These are phyloP conservation scores for Rhodosporidiobolus sp. DNA, from an alignment of 768 basidiomycete species.

Conservation along the genomic window DNA sequence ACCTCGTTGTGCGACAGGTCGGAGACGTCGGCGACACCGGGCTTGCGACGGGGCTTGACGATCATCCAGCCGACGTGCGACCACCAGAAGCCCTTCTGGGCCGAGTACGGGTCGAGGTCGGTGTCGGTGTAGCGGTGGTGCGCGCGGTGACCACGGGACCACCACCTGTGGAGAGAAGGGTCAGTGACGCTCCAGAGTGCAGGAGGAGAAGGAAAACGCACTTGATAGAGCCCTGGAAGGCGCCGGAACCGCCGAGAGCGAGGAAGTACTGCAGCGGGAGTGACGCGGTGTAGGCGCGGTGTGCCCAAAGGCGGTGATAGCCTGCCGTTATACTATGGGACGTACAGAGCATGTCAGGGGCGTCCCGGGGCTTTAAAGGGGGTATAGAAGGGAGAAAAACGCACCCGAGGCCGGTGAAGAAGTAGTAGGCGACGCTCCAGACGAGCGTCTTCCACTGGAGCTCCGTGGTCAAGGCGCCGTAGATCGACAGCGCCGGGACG, in stretches of 20 bases:
- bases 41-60: slow-evolving; percentile 66
- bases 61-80: slow-evolving; percentile 83
- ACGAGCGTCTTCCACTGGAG: slow-evolving; percentile 67
- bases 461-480: slow-evolving; percentile 65
- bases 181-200: neutral
- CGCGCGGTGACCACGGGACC: slow-evolving; percentile 95
- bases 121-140: slow-evolving; percentile 69
- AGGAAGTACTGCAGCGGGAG: slow-evolving; percentile 78
- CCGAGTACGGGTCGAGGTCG: slow-evolving; percentile 78
- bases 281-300: slow-evolving; percentile 89
- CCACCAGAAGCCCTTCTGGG: slow-evolving; percentile 72
- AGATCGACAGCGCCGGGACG: slow-evolving; percentile 68
- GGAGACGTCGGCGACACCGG: slow-evolving; percentile 69
- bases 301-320: slow-evolving; percentile 96
- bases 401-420: slow-evolving; percentile 77
- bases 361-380: too few relatives aligned
- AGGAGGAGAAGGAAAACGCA: neutral
- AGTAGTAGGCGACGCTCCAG: slow-evolving; percentile 71
- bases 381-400: slow-evolving; percentile 41
- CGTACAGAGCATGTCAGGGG: too few relatives aligned
- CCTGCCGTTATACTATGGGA: slow-evolving; percentile 86
- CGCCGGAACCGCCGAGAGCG: slow-evolving; percentile 81
- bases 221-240: slow-evolving; percentile 85
- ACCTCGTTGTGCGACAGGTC: slow-evolving; percentile 68
- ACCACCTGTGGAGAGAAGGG: slow-evolving; percentile 62